Percentiles rank a stretch among this genome's conserved stretches.
These are phyloP conservation scores for Takakia lepidozioides DNA, from an alignment of 225 moss, liverwort and hornwort species.

Conservation along the genomic window DNA sequence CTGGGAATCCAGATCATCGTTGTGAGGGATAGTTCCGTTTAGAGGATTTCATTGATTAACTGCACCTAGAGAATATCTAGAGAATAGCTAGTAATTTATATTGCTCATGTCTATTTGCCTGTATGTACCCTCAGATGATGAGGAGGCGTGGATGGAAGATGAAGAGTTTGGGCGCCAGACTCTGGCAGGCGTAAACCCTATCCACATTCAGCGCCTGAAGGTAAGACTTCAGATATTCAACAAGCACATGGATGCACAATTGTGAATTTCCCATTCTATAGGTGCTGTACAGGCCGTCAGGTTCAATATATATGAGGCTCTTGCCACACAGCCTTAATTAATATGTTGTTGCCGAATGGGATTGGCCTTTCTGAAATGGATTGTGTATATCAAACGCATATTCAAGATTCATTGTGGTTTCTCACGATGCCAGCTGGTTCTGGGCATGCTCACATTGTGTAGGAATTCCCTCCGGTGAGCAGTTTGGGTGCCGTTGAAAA, in stretches of 20 bases:
- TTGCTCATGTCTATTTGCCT: background rate
- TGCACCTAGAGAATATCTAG: background rate
- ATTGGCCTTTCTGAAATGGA: no score
- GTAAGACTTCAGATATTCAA: background rate
- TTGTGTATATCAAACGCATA: no score
- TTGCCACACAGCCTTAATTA: background rate
- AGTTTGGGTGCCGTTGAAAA: background rate
- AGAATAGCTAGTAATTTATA: background rate
- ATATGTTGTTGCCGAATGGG: no score
- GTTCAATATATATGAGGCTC: no score
- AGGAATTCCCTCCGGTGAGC: constrained; percentile 1
- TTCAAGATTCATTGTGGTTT: no score
- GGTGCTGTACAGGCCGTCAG: background rate
- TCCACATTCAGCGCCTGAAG: constrained; percentile 4
- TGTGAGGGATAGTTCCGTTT: no score
- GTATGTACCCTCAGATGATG: constrained; percentile 1
- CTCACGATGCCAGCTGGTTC: no score
- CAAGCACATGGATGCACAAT: background rate
- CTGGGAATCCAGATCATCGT: no score
- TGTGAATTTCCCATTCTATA: background rate
- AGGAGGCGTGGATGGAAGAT: constrained; percentile 15
- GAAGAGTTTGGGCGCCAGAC: constrained; percentile 33
- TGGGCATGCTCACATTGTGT: background rate
- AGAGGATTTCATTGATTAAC: no score
- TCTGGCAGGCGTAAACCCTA: constrained; percentile 24